Conservation (phyloP, 2,329 filamentous ascomycete species). For the Coniochaeta pulveracea region DNA sequence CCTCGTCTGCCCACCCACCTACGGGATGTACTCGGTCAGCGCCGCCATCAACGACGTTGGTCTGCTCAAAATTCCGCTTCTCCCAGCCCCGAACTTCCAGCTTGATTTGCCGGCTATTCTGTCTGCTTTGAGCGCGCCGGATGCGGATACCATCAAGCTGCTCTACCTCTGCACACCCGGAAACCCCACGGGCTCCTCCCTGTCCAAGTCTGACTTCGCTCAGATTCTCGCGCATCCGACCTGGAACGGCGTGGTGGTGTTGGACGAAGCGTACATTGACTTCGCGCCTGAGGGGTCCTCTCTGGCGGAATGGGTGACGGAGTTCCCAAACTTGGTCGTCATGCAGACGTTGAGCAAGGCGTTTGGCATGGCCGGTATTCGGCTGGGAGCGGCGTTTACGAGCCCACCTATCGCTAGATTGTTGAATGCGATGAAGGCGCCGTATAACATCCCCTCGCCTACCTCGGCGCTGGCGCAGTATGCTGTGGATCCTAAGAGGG, state of each 20-base stretch:
- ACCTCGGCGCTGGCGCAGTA: constrained; percentile 71
- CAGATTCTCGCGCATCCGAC: constrained; percentile 70
- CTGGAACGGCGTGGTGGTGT: constrained; percentile 89
- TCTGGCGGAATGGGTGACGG: constrained; percentile 80
- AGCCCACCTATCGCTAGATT: constrained; percentile 62
- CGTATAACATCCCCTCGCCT: constrained; percentile 88
- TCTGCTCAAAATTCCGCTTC: constrained; percentile 76
- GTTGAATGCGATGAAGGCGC: constrained; percentile 87
- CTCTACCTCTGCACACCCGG: constrained; percentile 90
- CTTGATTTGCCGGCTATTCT: constrained; percentile 62
- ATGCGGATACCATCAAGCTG: constrained; percentile 60
- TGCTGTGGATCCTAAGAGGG: constrained; percentile 50
- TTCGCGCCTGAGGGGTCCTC: constrained; percentile 69
- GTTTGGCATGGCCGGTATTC: constrained; percentile 89
- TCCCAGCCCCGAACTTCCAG: constrained; percentile 59
- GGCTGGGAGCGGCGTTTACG: constrained; percentile 78
- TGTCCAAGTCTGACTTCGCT: constrained; percentile 64
- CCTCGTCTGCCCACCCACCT: constrained; percentile 89
- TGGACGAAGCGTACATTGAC: constrained; percentile 95
- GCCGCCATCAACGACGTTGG: constrained; percentile 88
- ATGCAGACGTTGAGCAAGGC: constrained; percentile 99
- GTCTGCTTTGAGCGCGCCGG: constrained; percentile 44
- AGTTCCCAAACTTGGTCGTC: constrained; percentile 92
- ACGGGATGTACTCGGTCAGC: constrained; percentile 95
- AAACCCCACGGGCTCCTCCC: constrained; percentile 77